Percentiles rank a stretch among this genome's conserved stretches.
These are phyloP conservation scores for Rhynchospora breviuscula DNA, from an alignment of 176 grass and related monocot species.

Conservation along the genomic window DNA sequence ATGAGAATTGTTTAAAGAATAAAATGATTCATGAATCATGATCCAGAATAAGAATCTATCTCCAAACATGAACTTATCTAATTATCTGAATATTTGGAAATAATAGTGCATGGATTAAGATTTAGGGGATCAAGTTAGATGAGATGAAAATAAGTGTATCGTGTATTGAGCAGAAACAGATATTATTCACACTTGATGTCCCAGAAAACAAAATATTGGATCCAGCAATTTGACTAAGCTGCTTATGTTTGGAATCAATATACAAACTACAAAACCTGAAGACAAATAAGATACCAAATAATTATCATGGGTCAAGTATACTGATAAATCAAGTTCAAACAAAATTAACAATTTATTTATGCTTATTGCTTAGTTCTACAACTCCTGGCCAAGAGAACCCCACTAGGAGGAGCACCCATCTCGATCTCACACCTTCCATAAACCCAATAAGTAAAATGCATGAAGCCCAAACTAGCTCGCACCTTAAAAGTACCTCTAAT, in stretches of 20 bases:
- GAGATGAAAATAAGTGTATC: neutral
- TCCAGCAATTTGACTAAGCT: neutral
- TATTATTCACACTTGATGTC: neutral
- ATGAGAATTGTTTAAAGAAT: too few relatives aligned
- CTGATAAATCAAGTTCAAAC: neutral
- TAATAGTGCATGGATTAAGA: neutral
- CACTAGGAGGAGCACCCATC: conserved; percentile 72
- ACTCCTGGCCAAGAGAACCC: conserved; percentile 56
- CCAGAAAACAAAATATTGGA: neutral
- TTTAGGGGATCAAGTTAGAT: neutral
- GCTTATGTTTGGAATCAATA: neutral
- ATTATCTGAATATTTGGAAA: neutral
- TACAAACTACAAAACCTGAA: neutral
- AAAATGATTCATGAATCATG: neutral
- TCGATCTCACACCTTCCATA: conserved; percentile 51
- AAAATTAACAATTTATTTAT: conserved; percentile 11
- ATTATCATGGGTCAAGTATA: conserved; percentile 7
- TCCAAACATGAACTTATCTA: neutral
- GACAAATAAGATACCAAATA: conserved; percentile 9
- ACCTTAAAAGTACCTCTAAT: conserved; percentile 68
- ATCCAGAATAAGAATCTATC: neutral
- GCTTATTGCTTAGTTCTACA: conserved; percentile 51
- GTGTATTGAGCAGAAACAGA: neutral
- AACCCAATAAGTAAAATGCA: conserved; percentile 64
- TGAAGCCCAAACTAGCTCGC: conserved; percentile 48